A percentile compares a stretch with the other conserved stretches of the same genome.
These are phyloP conservation scores for Psidium friedrichsthalianum DNA, from an alignment of 345 rosid genomes.

Conservation along the genomic window DNA sequence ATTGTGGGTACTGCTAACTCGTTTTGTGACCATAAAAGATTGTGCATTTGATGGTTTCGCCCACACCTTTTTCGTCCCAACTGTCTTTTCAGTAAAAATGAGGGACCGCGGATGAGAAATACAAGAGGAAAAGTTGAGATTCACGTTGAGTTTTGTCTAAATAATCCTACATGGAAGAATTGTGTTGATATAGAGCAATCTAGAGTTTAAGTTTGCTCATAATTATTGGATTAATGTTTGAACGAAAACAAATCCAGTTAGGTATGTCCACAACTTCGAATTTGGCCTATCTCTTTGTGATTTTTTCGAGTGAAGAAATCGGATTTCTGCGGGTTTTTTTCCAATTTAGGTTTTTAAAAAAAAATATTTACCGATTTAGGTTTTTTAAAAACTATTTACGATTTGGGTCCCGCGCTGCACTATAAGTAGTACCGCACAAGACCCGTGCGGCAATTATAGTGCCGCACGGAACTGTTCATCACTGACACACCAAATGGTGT, in stretches of 20 bases:
- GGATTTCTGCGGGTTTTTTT: too few species aligned
- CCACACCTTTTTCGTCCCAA: neutral
- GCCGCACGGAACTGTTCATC: too few species aligned
- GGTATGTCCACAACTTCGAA: neutral
- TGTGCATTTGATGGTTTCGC: neutral
- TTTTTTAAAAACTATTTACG: too few species aligned
- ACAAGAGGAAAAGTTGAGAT: neutral
- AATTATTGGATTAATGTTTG: neutral
- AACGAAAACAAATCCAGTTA: neutral
- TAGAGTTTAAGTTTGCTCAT: neutral
- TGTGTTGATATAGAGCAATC: neutral
- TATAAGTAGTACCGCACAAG: too few species aligned
- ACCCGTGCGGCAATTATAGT: too few species aligned
- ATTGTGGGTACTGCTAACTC: neutral
- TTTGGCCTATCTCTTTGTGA: neutral
- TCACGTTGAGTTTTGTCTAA: neutral
- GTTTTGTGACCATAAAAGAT: neutral
- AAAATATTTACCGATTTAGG: too few species aligned
- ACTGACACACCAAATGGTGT: too few species aligned
- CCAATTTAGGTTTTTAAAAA: too few species aligned
- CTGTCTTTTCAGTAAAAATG: neutral
- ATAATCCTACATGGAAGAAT: neutral
- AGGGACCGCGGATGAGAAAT: neutral
- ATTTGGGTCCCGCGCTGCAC: too few species aligned
- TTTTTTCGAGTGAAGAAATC: fast-evolving